Base-by-base conservation (phyloP, 2,329 filamentous ascomycete genomes). In the Ophiostoma tasmaniense region DNA sequence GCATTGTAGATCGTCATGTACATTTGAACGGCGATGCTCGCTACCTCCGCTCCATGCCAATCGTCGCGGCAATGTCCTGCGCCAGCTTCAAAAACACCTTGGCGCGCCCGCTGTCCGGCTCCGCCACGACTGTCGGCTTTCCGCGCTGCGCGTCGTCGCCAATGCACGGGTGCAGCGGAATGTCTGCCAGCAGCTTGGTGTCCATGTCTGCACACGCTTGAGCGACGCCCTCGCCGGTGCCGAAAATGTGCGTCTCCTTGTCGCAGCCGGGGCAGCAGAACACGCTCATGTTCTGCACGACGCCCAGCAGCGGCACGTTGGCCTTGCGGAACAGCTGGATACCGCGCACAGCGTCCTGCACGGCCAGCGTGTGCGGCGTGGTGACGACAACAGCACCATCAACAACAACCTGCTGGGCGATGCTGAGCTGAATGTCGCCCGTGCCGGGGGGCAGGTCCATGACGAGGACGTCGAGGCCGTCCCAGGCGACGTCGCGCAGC, bases 401-500 rank as follows among this genome's bases (percentile, higher is more conserved):
- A 2, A 99, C 81, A n/a, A 91, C 83, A 13, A 99, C 84, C 79
- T 97, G 94, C 78, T 99, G 95, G 20, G 92, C 94, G 71, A 99
- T 95, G n/a, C 92, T 97, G 73, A 99, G 83, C 76, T 99, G 95
- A 0, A 94, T 94, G 75, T 99, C 95, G 30, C 95, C 95, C 0
- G 95, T 99, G 2, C 95, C 95, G 0, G 95, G 95, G 0, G 95
- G 95, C 66, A 99, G 80, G 77, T 99, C 95, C 2, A 99, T 82
- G 3, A 99, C 90, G 0, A 99, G 83, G 1, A 98, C 81, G 76
- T 99, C 95, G 2, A 99, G 81, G 14, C 89, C 89, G 17, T 90
- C 92, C 95, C 95, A 99, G 67, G 95, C 90, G 0, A 99, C 95
- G 73, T 97, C 92, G 77, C 97, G 94, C 8, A 99, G 85, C 5